Percentiles rank a stretch among this genome's conserved stretches.
These are phyloP conservation scores for Boletellus deceptivus DNA, from an alignment of 1,284 basidiomycete species.

Conservation along the genomic window DNA sequence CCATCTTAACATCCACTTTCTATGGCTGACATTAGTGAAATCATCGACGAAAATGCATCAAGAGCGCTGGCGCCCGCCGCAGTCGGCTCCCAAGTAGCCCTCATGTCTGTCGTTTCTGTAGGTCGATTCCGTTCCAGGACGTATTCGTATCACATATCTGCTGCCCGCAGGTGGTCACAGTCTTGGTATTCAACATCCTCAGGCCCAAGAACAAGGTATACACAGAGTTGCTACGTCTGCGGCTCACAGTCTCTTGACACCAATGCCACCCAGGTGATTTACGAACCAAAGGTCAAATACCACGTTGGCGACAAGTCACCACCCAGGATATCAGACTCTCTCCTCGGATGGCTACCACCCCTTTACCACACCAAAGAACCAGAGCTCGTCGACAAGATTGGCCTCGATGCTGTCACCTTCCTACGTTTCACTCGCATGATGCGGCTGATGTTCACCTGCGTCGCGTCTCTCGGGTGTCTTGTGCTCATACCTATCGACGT, in stretches of 20 bases:
- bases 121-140: slow-evolving; percentile 25
- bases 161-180: slow-evolving; percentile 50
- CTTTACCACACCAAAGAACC: slow-evolving; percentile 83
- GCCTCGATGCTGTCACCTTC: slow-evolving; percentile 91
- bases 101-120: slow-evolving; percentile 71
- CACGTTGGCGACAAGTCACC: slow-evolving; percentile 79
- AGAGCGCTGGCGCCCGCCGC: slow-evolving; percentile 75
- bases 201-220: slow-evolving; percentile 75
- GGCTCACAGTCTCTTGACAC: not conserved
- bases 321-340: slow-evolving; percentile 76
- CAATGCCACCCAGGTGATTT: slow-evolving; percentile 55
- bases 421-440: slow-evolving; percentile 90
- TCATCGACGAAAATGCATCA: slow-evolving; percentile 45
- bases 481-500: slow-evolving; percentile 82
- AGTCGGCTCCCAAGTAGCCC: slow-evolving; percentile 76
- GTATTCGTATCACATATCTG: slow-evolving; percentile 3
- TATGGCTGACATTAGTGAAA: slow-evolving; percentile 42
- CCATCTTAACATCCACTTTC: slow-evolving; percentile 14
- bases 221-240: not conserved
- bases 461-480: slow-evolving; percentile 67
- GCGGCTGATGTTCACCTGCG: slow-evolving; percentile 71
- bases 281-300: slow-evolving; percentile 88
- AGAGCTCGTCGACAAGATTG: slow-evolving; percentile 87
- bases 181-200: slow-evolving; percentile 73
- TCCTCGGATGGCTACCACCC: slow-evolving; percentile 89